Conservation (phyloP, 208 protist genomes). For the Trypanosoma avium region DNA sequence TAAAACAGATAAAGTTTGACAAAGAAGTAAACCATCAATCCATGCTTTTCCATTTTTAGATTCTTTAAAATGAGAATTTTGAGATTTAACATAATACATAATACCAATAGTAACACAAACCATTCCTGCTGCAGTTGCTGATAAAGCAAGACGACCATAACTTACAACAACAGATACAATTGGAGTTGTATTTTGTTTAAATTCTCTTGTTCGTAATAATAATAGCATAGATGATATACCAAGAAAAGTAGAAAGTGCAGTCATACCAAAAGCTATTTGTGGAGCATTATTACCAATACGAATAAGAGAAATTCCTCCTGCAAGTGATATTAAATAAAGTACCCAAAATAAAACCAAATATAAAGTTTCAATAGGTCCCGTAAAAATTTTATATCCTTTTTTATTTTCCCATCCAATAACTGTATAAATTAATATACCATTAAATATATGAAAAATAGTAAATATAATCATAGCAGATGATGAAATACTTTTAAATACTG, state of each 20-base stretch:
- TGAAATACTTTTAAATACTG: conserved; percentile 27
- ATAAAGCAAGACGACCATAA: conserved; percentile 36
- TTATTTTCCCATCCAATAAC: conserved; percentile 41
- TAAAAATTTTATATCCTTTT: conserved; percentile 33
- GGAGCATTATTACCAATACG: conserved; percentile 15
- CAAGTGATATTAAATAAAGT: conserved; percentile 33
- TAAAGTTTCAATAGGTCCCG: conserved; percentile 38
- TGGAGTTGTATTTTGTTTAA: conserved; percentile 4
- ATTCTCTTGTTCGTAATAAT: conserved; percentile 53
- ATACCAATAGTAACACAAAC: conserved; percentile 20
- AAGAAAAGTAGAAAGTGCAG: conserved; percentile 24
- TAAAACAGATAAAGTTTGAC: conserved; percentile 25
- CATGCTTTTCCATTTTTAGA: conserved; percentile 2
- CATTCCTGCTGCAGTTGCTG: conserved; percentile 27
- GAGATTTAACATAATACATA: conserved; percentile 5
- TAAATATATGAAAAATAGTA: conserved; percentile 46
- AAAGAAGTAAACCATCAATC: conserved; percentile 20
- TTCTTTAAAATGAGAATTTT: not conserved
- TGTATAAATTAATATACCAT: conserved; percentile 44
- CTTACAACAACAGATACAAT: conserved; percentile 34
- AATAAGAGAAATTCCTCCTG: conserved; percentile 21
- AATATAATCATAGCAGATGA: conserved; percentile 24
- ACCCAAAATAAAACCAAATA: conserved; percentile 36
- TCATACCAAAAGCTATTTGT: conserved; percentile 17
- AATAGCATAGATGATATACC: conserved; percentile 36